Base-by-base conservation (phyloP, 2,329 filamentous ascomycete genomes). In the Pseudopithomyces maydicus region DNA sequence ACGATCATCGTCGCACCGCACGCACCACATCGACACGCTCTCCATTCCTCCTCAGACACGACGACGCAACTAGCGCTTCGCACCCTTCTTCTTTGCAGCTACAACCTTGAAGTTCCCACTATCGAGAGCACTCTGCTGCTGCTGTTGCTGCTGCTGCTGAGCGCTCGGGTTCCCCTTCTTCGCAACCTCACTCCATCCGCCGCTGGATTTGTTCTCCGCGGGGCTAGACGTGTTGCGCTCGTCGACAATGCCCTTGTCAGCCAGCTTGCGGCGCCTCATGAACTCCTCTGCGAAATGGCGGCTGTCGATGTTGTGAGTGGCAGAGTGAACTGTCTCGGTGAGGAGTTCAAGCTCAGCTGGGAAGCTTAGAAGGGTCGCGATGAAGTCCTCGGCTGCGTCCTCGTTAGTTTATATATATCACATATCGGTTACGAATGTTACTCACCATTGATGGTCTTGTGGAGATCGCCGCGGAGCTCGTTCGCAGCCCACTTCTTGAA, bases 161-260 rank as follows among this genome's bases (percentile, higher is more conserved):
- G 73, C 66, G 68, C 71, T 48, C 79, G 80, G 22, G 86, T 89
- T 83, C 92, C 90, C 90, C 83, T 97, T 97, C 88, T 98, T 98
- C 1, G 95, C 95, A 51, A 99, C 95, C 79, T 98, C 95, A 67
- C 85, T 97, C 95, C 95, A 99, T 19, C 94, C 94, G 54, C 90
- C 80, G 5, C 68, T 69, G 14, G 69, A 68, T 52, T 73, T 76
- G 62, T 75, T 80, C 59, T 69, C 75, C 51, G 70, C 82, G 71
- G 60, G 78, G 33, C 80, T 82, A 2, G 86, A 84, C 53, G 79
- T 84, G 35, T 80, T 78, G 15, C 86, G 82, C 53, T 90, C 89
- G 74, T 92, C 90, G 17, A 96, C 82, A 39, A 97, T 85, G 38
- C 95, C 95, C 80, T 93, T 95, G 66, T 98, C 94, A 0, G 95